phyloP scores from a whole-genome alignment of 1,284 basidiomycete genomes.

The Moesziomyces globuligerus region DNA sequence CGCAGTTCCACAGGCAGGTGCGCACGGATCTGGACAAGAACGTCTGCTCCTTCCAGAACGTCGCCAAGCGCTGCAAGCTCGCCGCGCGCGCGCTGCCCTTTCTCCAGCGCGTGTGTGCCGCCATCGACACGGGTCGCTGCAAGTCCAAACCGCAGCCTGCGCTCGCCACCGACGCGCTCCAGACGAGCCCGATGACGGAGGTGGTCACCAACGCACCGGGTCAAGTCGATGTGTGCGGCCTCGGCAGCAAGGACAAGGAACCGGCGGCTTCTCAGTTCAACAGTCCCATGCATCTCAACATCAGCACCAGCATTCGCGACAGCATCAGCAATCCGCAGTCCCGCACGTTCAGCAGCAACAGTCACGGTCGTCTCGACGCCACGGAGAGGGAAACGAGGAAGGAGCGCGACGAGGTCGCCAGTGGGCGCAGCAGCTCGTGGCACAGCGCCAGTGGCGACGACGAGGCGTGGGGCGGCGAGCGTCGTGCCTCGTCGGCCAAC shows the following conservation, averaged over 20 bases:
- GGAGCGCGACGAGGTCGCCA: neutral
- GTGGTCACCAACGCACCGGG: neutral
- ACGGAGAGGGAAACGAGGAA: too few species aligned
- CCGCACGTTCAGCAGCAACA: constrained; percentile 4
- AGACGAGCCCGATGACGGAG: constrained; percentile 1
- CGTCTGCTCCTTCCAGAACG: constrained; percentile 29
- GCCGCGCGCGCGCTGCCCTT: constrained; percentile 32
- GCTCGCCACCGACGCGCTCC: constrained; percentile 1
- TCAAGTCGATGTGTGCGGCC: neutral
- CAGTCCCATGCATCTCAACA: neutral
- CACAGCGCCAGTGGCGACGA: neutral
- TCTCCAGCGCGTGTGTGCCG: constrained; percentile 24
- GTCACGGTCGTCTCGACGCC: neutral
- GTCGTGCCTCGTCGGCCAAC: constrained; percentile 15
- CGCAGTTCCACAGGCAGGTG: constrained; percentile 19
- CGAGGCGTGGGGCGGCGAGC: neutral
- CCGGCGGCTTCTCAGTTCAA: too few species aligned
- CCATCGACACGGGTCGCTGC: constrained; percentile 27
- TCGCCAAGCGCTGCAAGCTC: constrained; percentile 35
- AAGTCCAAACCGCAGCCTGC: neutral
- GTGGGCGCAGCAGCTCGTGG: neutral
- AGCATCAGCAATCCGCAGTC: constrained; percentile 4
- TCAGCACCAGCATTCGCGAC: constrained; percentile 6
- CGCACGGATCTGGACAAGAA: constrained; percentile 32
- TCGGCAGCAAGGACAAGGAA: neutral